These are phyloP conservation scores for Alternaria metachromatica DNA, from an alignment of 2,329 filamentous ascomycete genomes.

Conservation along the genomic window DNA sequence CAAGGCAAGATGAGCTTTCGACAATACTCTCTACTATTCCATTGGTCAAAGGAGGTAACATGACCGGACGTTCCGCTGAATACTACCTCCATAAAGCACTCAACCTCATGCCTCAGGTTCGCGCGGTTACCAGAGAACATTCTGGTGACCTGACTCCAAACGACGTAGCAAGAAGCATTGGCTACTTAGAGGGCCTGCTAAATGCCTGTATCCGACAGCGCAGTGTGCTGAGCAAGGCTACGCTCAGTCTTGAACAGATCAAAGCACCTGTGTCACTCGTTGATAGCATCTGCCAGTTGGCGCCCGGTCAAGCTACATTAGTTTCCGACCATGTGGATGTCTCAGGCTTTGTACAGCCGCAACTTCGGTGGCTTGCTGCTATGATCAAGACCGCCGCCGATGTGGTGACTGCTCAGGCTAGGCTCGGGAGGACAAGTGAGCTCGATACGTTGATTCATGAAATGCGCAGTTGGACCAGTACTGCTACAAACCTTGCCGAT, in stretches of 20 bases:
- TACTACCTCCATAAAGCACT: conserved; percentile 81
- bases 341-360: conserved; percentile 21
- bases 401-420: conserved; percentile 70
- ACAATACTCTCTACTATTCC: conserved; percentile 68
- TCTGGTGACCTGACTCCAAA: conserved; percentile 83
- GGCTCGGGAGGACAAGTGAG: conserved; percentile 60
- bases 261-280: conserved; percentile 47
- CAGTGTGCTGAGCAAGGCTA: conserved; percentile 45
- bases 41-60: conserved; percentile 35
- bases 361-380: conserved; percentile 67
- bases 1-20: conserved; percentile 74
- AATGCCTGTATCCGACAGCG: conserved; percentile 69
- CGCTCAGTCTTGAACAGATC: conserved; percentile 46
- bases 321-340: conserved; percentile 19
- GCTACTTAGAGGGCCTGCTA: conserved; percentile 86
- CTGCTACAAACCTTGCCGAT: conserved; percentile 24
- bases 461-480: conserved; percentile 34
- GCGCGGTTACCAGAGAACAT: conserved; percentile 73
- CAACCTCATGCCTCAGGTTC: conserved; percentile 72
- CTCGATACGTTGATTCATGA: conserved; percentile 30
- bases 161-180: conserved; percentile 79
- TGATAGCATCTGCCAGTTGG: conserved; percentile 32
- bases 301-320: conserved; percentile 21
- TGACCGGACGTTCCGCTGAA: conserved; percentile 56
- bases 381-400: conserved; percentile 69